Evolutionary conservation across 2,329 filamentous ascomycete genomes (phyloP), one percentile per base, ranked within the genome.

Genomic region (Apiospora kogelbergensis): DNA sequence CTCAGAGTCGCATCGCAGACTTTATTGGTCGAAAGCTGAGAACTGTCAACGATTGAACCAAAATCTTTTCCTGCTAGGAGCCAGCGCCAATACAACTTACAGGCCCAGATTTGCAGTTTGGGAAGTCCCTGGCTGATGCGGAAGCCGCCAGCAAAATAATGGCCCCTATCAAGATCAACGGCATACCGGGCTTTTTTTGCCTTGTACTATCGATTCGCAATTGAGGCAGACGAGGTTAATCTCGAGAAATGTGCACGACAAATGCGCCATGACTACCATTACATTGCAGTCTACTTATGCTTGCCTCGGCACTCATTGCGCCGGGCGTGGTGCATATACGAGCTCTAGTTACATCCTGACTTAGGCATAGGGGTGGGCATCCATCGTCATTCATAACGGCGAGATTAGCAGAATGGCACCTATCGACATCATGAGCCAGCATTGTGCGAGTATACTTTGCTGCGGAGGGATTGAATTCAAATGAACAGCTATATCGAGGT

Each of bases 21-120:
- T 74, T 76, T 71, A 53, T 76, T 76, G 26, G 75, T 75, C 57
- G 74, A 71, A 40, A 76, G 73, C 75, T 76, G 26, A 37, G 11
- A 6, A 15, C 3, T 69, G 48, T 40, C 41, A 65, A 15, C 22
- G 6, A n/a, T 22, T 22, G 3, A 15, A 2, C 2, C 1, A 40
- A 30, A 24, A 9, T 26, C 42, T 11, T 24, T n/a, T n/a, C n/a
- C 15, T 65, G 53, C 22, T 65, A 41, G 44, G 60, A 6, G 40
- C 17, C 30, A 4, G 17, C 11, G 53, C 30, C 26, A 26, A 37
- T 9, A 11, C 30, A 10, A 73, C 74, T 72, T 69, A 75, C 75
- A 66, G 74, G 68, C 6, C 72, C 74, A 3, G 75, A 74, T 67
- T 76, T 72, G 44, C 75, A 76, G 30, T 74, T 75, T n/a, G 74